Evolutionary conservation across 345 rosid genomes (phyloP).

Genomic region (Citrus cavaleriei): DNA sequence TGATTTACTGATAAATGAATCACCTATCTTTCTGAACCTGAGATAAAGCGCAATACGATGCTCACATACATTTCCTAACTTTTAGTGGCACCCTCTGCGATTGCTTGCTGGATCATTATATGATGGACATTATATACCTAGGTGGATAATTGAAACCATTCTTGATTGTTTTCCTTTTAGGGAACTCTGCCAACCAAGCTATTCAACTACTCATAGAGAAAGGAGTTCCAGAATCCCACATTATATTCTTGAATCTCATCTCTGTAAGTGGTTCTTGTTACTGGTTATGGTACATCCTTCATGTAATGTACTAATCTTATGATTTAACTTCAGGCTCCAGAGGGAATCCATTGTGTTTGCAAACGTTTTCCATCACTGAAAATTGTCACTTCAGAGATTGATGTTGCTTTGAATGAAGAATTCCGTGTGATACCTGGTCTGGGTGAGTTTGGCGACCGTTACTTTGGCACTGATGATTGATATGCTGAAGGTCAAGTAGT

Average conservation of each 20-base stretch:
- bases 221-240: slow-evolving; percentile 97
- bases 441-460: slow-evolving; percentile 99
- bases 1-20: not conserved
- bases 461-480: slow-evolving; percentile 96
- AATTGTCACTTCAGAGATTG: slow-evolving; percentile 96
- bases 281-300: not conserved
- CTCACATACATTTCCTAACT: not conserved
- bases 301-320: not conserved
- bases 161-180: slow-evolving; percentile 31
- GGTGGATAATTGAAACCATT: not conserved
- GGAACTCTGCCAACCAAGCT: slow-evolving; percentile 96
- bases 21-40: not conserved
- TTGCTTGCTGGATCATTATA: not conserved
- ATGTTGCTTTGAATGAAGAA: slow-evolving; percentile 75
- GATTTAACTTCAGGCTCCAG: slow-evolving; percentile 65
- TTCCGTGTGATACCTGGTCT: slow-evolving; percentile 93
- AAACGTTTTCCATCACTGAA: slow-evolving; percentile 79
- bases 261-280: slow-evolving; percentile 51
- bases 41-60: not conserved
- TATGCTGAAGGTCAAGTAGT: not conserved
- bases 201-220: slow-evolving; percentile 78
- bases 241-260: slow-evolving; percentile 88
- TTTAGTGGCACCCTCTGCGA: not conserved
- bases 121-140: not conserved
- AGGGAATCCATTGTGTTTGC: slow-evolving; percentile 91